phyloP scores from a whole-genome alignment of 805 yeast genomes.

The Pichia gijzeniarum region DNA sequence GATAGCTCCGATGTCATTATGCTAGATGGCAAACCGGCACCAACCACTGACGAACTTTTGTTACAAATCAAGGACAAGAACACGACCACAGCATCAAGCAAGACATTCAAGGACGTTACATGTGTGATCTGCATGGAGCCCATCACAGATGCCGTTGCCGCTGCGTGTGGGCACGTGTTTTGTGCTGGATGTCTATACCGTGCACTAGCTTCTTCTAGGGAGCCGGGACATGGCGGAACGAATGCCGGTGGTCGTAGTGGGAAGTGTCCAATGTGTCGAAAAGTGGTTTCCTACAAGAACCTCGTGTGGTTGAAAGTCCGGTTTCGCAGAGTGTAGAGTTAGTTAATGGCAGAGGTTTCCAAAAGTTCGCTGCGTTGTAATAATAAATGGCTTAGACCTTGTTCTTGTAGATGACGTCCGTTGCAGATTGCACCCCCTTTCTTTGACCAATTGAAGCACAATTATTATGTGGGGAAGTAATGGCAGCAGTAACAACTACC shows the following conservation, averaged over 20 bases:
- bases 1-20: constrained; percentile 30
- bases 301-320: constrained; percentile 28
- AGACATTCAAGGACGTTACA: constrained; percentile 31
- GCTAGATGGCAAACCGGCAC: constrained; percentile 6
- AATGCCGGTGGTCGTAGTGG: constrained; percentile 16
- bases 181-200: constrained; percentile 48
- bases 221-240: constrained; percentile 14
- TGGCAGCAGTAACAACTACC: no score
- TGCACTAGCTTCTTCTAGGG: constrained; percentile 41
- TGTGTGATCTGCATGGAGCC: constrained; percentile 56
- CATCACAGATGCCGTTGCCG: constrained; percentile 40
- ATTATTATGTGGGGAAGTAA: no score
- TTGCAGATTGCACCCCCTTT: no score
- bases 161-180: constrained; percentile 54
- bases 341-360: no score
- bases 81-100: constrained; percentile 20
- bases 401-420: no score
- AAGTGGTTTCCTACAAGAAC: constrained; percentile 25
- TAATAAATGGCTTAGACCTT: no score
- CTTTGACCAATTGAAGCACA: no score
- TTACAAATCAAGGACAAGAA: constrained; percentile 30
- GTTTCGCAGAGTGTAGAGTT: background rate
- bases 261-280: constrained; percentile 31
- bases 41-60: constrained; percentile 25
- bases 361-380: background rate